Percentiles rank a stretch among this genome's conserved stretches.
Conservation (phyloP, 495 filamentous ascomycete species). For the Podospora pseudocomata region DNA sequence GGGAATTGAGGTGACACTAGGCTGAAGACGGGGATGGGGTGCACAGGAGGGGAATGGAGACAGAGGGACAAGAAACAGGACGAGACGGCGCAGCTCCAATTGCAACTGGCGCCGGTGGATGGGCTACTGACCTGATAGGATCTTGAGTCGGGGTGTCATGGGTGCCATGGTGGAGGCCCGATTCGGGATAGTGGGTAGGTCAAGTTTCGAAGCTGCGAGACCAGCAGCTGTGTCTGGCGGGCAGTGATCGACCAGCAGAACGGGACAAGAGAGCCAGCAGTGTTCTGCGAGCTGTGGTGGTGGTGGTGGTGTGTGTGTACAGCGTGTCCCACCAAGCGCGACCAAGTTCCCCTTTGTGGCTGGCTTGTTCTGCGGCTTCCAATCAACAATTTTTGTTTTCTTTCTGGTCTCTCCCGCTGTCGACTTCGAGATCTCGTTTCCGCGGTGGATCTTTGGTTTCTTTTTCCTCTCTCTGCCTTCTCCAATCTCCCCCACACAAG, state of each 20-base stretch:
- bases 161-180: slow-evolving; percentile 48
- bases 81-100: slow-evolving; percentile 26
- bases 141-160: slow-evolving; percentile 52
- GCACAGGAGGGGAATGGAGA: slow-evolving; percentile 18
- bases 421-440: not conserved
- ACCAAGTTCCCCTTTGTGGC: slow-evolving; percentile 8
- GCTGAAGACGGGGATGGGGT: slow-evolving; percentile 30
- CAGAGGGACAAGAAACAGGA: slow-evolving; percentile 15
- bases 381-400: slow-evolving; percentile 6
- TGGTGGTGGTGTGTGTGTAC: not conserved
- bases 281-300: not conserved
- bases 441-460: slow-evolving; percentile 4
- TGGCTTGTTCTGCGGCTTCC: slow-evolving; percentile 10
- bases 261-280: slow-evolving; percentile 12
- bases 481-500: slow-evolving; percentile 8
- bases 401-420: not conserved
- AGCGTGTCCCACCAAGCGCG: slow-evolving; percentile 9
- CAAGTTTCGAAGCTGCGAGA: slow-evolving; percentile 35
- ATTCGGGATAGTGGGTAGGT: slow-evolving; percentile 40
- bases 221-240: slow-evolving; percentile 27
- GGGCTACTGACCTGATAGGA: slow-evolving; percentile 48
- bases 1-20: slow-evolving; percentile 32
- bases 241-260: slow-evolving; percentile 29
- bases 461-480: slow-evolving; percentile 6
- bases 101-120: slow-evolving; percentile 25